A percentile compares a stretch with the other conserved stretches of the same genome.
Evolutionary conservation across 768 basidiomycete genomes (phyloP).

Genomic region (Tephrocybe rancida): DNA sequence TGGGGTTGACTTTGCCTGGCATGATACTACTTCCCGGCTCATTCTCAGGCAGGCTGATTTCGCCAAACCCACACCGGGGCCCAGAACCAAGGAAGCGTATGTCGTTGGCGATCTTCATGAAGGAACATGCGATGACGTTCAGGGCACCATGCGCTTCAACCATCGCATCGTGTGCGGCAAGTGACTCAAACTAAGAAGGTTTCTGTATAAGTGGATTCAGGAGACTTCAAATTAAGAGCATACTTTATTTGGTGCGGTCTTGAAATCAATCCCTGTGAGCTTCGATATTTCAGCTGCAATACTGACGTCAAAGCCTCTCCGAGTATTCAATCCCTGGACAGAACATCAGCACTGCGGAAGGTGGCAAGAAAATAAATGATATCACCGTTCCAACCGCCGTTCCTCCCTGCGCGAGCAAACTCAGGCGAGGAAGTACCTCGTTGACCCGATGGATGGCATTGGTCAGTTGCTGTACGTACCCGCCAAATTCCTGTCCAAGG

Average conservation of each 20-base stretch:
- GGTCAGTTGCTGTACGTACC: constrained; percentile 93
- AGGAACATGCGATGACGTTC: constrained; percentile 92
- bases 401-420: constrained; percentile 93
- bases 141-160: constrained; percentile 97
- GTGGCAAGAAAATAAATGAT: constrained; percentile 8
- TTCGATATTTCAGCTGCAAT: constrained; percentile 91
- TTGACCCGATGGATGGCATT: constrained; percentile 89
- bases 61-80: constrained; percentile 96
- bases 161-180: constrained; percentile 97
- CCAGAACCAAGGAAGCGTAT: constrained; percentile 98
- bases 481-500: constrained; percentile 97
- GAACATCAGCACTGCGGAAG: background rate
- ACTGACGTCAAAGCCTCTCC: constrained; percentile 94
- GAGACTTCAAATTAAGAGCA: background rate
- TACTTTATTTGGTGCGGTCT: constrained; percentile 98
- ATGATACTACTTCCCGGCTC: constrained; percentile 99
- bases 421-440: constrained; percentile 81
- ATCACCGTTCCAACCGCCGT: constrained; percentile 97
- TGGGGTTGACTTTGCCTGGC: constrained; percentile 99
- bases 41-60: constrained; percentile 93
- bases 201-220: constrained; percentile 1
- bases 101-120: constrained; percentile 99
- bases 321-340: constrained; percentile 90
- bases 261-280: constrained; percentile 87
- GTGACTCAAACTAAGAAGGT: constrained; percentile 82